Percentiles rank a stretch among this genome's conserved stretches.
Conservation (phyloP, 1,284 basidiomycete genomes). For the Fomitopsis schrenkii region DNA sequence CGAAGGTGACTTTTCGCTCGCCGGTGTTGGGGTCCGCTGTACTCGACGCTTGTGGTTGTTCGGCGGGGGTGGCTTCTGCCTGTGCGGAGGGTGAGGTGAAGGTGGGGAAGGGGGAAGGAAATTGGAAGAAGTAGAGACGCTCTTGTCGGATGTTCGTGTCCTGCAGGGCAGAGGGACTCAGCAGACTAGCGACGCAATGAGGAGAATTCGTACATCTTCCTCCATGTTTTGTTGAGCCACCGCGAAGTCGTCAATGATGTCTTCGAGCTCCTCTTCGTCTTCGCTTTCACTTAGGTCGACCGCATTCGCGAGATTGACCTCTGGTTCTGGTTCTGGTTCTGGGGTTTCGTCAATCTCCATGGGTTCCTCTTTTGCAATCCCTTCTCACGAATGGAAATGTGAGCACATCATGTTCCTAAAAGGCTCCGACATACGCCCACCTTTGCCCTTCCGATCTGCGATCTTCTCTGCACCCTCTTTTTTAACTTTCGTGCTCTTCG, state of each 20-base stretch:
- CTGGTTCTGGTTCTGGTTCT: conserved; percentile 32
- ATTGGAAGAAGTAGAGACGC: conserved; percentile 88
- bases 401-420: neutral
- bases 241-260: conserved; percentile 81
- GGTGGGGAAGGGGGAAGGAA: conserved; percentile 84
- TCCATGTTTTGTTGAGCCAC: conserved; percentile 28
- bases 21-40: conserved; percentile 15
- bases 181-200: conserved; percentile 6
- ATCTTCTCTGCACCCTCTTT: conserved; percentile 34
- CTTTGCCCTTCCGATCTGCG: conserved; percentile 30
- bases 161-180: conserved; percentile 24
- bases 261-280: conserved; percentile 82
- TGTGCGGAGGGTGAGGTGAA: conserved; percentile 42
- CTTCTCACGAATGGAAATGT: neutral
- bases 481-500: conserved; percentile 33
- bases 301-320: conserved; percentile 65
- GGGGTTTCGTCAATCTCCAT: conserved; percentile 31
- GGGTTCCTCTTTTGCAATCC: conserved; percentile 16
- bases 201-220: conserved; percentile 31
- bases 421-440: conserved; percentile 17
- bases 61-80: conserved; percentile 26
- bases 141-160: conserved; percentile 50
- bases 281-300: conserved; percentile 83
- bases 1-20: conserved; percentile 51
- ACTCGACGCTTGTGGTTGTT: conserved; percentile 25